Evolutionary conservation across 495 filamentous ascomycete species (phyloP), one percentile per base, ranked within the genome.

Genomic region (Collariella sp.): DNA sequence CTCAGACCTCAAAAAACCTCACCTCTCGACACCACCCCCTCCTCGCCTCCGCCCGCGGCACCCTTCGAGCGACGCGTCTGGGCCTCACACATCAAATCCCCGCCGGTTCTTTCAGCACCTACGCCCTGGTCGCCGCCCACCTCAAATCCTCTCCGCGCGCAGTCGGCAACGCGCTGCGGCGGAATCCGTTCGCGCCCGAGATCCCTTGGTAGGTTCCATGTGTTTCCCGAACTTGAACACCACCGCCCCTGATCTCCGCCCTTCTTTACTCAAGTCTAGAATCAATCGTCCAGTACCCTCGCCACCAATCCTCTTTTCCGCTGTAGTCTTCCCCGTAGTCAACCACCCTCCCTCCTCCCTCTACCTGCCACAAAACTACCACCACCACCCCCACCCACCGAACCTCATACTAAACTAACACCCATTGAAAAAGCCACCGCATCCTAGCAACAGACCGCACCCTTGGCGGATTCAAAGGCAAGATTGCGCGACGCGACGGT

Each of bases 81-180:
- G 67, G 69, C 66, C 73, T 82, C 40, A 83, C 91, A 7, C 77
- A 79, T 53, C 81, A 85, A 60, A 83, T 91, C 47, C 87, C 88
- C 0, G 63, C 68, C 5, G 88, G 88, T 13, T 73, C 71, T 48
- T 83, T 88, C 64, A 84, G 82, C 11, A 86, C 86, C 3, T 91
- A 95, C 73, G 81, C 79, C 16, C 77, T 83, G 1, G 69, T 95
- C 29, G 79, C 88, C 0, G 71, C 76, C 22, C 76, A 83, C 20
- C 75, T 93, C 1, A 63, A 70, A 13, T 86, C 84, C 3, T 88
- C 85, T 10, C 84, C 89, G 23, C 76, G 89, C 1, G 89, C 89
- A 2, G 83, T 95, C 2, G 89, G 89, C 11, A 87, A 84, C 54
- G 88, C 88, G 0, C 79, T 88, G 63, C 77, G 87, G 19, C 76